Conservation (phyloP, 805 yeast species). For the Blastobotrys attinorum region DNA sequence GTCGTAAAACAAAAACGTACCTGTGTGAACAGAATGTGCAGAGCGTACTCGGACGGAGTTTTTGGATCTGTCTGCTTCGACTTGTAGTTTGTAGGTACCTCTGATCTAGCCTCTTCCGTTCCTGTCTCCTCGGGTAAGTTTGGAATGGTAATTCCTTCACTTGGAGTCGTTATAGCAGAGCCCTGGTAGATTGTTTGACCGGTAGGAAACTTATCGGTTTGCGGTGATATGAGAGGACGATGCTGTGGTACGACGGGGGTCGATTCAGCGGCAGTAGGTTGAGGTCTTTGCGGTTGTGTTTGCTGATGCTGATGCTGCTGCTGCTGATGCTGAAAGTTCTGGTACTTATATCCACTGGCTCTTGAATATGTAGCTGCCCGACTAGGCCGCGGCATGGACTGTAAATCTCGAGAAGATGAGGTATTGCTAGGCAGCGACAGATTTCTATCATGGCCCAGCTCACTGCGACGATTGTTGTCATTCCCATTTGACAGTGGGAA, state of each 20-base stretch:
- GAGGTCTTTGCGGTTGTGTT: neutral
- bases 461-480: neutral
- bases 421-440: constrained; percentile 20
- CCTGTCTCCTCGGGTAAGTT: constrained; percentile 3
- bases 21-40: constrained; percentile 90
- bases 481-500: neutral
- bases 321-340: neutral
- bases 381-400: constrained; percentile 11
- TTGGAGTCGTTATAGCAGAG: neutral
- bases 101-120: constrained; percentile 8
- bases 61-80: constrained; percentile 16
- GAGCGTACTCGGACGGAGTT: constrained; percentile 64
- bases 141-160: neutral
- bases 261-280: constrained; percentile 2
- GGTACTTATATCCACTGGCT: constrained; percentile 5
- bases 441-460: constrained; percentile 17
- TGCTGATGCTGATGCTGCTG: constrained; percentile 3
- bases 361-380: constrained; percentile 19
- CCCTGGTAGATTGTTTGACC: constrained; percentile 1
- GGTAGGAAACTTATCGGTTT: constrained; percentile 5
- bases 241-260: neutral
- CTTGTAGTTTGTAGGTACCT: neutral
- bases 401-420: neutral
- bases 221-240: neutral
- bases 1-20: constrained; percentile 13